Evolutionary conservation across 495 filamentous ascomycete species (phyloP).

Genomic region (Penicillium nucicola): DNA sequence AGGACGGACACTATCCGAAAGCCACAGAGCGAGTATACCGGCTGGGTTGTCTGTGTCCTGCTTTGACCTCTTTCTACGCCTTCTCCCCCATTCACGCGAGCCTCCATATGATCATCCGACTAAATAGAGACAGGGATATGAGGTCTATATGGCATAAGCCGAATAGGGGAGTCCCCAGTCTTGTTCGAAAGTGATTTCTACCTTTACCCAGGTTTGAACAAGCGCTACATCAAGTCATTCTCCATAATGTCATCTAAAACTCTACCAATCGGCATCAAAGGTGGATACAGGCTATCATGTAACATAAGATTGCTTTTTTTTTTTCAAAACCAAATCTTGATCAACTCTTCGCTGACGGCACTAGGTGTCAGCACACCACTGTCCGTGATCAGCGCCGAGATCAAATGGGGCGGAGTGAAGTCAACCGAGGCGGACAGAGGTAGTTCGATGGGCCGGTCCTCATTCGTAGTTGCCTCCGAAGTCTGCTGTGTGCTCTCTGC

Average conservation of each 20-base stretch:
- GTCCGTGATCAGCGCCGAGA: slow-evolving; percentile 78
- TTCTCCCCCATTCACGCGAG: too few species aligned
- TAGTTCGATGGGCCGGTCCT: slow-evolving; percentile 28
- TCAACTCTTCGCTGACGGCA: slow-evolving; percentile 73
- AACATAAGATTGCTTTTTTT: neutral
- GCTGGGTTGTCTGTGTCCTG: too few species aligned
- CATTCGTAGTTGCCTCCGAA: slow-evolving; percentile 1
- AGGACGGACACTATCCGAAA: too few species aligned
- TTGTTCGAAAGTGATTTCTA: too few species aligned
- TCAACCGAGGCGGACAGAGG: slow-evolving; percentile 63
- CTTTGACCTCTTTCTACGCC: too few species aligned
- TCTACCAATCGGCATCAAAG: neutral
- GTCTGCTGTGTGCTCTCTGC: slow-evolving; percentile 35
- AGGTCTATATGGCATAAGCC: too few species aligned
- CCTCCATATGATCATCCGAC: too few species aligned
- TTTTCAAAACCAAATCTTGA: slow-evolving; percentile 71
- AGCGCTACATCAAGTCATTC: neutral
- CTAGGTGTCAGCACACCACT: slow-evolving; percentile 70
- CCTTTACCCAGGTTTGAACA: too few species aligned
- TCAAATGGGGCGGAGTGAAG: slow-evolving; percentile 80
- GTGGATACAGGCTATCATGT: neutral
- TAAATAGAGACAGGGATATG: too few species aligned
- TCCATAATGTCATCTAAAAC: slow-evolving; percentile 15
- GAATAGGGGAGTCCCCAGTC: too few species aligned
- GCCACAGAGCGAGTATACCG: too few species aligned